A percentile compares a stretch with the other conserved stretches of the same genome.
These are phyloP conservation scores for Pugionium dolabratum DNA, from an alignment of 345 rosid genomes.

Conservation along the genomic window DNA sequence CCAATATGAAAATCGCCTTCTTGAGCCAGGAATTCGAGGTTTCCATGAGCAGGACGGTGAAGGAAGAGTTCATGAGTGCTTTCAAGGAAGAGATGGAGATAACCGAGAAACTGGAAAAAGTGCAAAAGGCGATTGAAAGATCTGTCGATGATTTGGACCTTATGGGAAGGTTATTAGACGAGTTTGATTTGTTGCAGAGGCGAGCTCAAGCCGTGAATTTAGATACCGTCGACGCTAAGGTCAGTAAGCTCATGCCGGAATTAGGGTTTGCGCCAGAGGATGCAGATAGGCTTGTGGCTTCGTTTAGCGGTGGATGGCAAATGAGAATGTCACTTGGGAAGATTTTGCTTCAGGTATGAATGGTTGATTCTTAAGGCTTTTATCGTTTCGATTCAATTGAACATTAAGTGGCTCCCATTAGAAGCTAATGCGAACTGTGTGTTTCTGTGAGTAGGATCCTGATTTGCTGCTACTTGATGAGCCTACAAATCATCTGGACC, in stretches of 20 bases:
- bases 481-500: conserved; percentile 96
- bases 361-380: background rate
- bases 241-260: conserved; percentile 93
- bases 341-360: conserved; percentile 82
- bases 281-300: conserved; percentile 89
- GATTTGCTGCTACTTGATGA: conserved; percentile 94
- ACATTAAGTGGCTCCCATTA: background rate
- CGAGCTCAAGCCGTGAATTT: conserved; percentile 75
- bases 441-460: conserved; percentile 62
- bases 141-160: conserved; percentile 85
- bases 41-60: conserved; percentile 78
- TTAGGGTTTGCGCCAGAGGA: conserved; percentile 80
- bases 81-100: conserved; percentile 90
- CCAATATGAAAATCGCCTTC: conserved; percentile 70
- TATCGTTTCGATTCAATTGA: background rate
- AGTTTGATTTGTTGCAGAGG: conserved; percentile 85
- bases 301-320: conserved; percentile 97
- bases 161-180: conserved; percentile 95
- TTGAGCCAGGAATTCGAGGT: conserved; percentile 95
- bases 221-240: conserved; percentile 72
- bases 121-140: conserved; percentile 80
- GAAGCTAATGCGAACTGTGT: conserved; percentile 16
- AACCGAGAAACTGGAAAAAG: conserved; percentile 62
- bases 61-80: conserved; percentile 88
- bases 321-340: conserved; percentile 99